Evolutionary conservation across 2,329 filamentous ascomycete species (phyloP).

Genomic region (Nemania bipapillata): DNA sequence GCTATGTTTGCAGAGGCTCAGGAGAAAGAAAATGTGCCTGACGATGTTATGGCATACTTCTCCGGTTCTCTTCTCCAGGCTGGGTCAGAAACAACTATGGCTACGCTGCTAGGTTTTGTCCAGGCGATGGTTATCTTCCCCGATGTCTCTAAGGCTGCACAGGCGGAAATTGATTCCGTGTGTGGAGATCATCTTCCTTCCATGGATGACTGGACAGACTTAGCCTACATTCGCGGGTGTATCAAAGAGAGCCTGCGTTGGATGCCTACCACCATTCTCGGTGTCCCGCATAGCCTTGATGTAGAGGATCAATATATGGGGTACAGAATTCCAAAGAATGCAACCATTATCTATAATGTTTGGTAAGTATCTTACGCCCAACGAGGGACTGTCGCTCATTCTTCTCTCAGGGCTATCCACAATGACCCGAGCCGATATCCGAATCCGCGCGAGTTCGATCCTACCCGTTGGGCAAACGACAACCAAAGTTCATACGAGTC

Average conservation of each 20-base stretch:
- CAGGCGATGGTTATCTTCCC: conserved; percentile 56
- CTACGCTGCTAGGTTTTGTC: conserved; percentile 53
- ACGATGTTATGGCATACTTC: conserved; percentile 45
- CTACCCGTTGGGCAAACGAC: conserved; percentile 47
- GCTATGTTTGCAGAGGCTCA: conserved; percentile 8
- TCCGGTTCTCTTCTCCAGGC: conserved; percentile 47
- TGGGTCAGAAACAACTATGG: conserved; percentile 54
- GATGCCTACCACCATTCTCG: conserved; percentile 54
- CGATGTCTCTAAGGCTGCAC: conserved; percentile 44
- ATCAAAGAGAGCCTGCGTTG: conserved; percentile 59
- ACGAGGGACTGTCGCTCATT: not conserved
- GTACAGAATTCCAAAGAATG: conserved; percentile 56
- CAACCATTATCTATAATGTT: conserved; percentile 55
- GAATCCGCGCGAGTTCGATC: conserved; percentile 57
- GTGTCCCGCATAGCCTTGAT: conserved; percentile 53
- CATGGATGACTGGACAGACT: conserved; percentile 53
- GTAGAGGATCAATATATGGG: conserved; percentile 54
- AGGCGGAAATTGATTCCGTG: conserved; percentile 49
- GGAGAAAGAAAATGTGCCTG: conserved; percentile 6
- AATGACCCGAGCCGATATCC: conserved; percentile 56
- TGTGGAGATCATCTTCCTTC: conserved; percentile 58
- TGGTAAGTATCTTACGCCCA: too few relatives aligned
- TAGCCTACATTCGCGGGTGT: not conserved
- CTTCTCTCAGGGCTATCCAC: conserved; percentile 55
- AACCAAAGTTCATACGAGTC: conserved; percentile 45